Percentiles rank a stretch among this genome's conserved stretches.
These are phyloP conservation scores for Malbranchea zuffiana DNA, from an alignment of 2,329 filamentous ascomycete species.

Conservation along the genomic window DNA sequence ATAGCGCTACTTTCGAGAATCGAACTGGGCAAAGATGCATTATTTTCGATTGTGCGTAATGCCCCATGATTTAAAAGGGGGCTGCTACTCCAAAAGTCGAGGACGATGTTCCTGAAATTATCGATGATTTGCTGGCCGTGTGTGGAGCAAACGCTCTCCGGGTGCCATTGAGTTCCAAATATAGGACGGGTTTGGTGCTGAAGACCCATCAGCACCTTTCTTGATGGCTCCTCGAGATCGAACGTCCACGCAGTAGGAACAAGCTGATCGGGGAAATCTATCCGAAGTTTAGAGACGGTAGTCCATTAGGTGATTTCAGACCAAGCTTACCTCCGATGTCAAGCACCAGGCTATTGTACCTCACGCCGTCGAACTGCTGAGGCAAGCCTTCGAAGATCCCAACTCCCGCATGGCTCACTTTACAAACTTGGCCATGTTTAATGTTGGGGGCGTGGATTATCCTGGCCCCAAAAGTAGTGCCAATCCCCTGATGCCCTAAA, in stretches of 20 bases:
- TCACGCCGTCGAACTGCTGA: conserved; percentile 12
- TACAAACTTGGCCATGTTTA: conserved; percentile 69
- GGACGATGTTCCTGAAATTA: conserved; percentile 10
- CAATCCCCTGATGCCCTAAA: conserved; percentile 76
- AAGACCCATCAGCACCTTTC: conserved; percentile 12
- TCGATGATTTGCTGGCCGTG: conserved; percentile 13
- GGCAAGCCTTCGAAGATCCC: conserved; percentile 57
- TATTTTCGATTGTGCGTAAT: neutral
- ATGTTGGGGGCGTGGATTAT: conserved; percentile 60
- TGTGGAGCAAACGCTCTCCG: conserved; percentile 14
- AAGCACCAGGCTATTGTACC: conserved; percentile 14
- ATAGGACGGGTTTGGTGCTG: conserved; percentile 11
- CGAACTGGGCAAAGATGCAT: conserved; percentile 8
- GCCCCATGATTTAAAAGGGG: conserved; percentile 1
- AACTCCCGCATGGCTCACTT: conserved; percentile 47
- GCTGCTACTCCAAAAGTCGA: conserved; percentile 9
- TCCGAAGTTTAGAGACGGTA: neutral
- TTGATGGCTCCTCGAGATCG: conserved; percentile 10
- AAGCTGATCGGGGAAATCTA: conserved; percentile 11
- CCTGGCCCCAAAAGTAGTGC: conserved; percentile 53
- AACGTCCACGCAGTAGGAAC: conserved; percentile 13
- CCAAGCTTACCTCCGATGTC: conserved; percentile 8
- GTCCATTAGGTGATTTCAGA: neutral
- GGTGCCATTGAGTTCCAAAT: conserved; percentile 14
- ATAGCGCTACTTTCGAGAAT: conserved; percentile 10